phyloP scores from a whole-genome alignment of 495 filamentous ascomycete genomes.

The Podospora anserina region DNA sequence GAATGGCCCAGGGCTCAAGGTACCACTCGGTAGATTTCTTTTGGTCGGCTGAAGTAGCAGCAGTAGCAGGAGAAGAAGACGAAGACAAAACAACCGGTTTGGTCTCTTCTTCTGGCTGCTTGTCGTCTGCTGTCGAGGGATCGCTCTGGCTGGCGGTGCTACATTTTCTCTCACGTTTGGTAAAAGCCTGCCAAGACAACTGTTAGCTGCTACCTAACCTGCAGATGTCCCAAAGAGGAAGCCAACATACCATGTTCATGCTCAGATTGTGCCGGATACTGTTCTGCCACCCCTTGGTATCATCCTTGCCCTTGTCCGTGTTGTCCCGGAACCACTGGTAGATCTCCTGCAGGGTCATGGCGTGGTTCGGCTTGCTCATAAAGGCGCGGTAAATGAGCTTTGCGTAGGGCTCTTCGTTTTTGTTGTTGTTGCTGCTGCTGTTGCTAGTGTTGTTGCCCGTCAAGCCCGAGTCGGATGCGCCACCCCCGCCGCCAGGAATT shows the following conservation, averaged over 20 bases:
- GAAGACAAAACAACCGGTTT: neutral
- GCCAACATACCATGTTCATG: slow-evolving; percentile 79
- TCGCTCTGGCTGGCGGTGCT: slow-evolving; percentile 16
- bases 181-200: slow-evolving; percentile 38
- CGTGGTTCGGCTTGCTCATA: slow-evolving; percentile 56
- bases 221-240: neutral
- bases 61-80: neutral
- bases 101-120: neutral
- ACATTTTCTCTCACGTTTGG: slow-evolving; percentile 37
- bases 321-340: slow-evolving; percentile 87
- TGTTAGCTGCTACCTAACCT: too few species aligned
- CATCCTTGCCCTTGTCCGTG: slow-evolving; percentile 66
- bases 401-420: slow-evolving; percentile 69
- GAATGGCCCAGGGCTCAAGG: slow-evolving; percentile 39
- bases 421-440: slow-evolving; percentile 19
- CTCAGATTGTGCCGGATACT: slow-evolving; percentile 95
- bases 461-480: neutral
- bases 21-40: slow-evolving; percentile 46
- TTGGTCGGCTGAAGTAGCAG: slow-evolving; percentile 13
- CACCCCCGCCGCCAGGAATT: slow-evolving; percentile 1
- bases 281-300: slow-evolving; percentile 86
- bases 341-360: slow-evolving; percentile 78
- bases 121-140: neutral
- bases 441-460: neutral
- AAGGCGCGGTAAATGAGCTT: slow-evolving; percentile 77